phyloP scores from a whole-genome alignment of 2,329 filamentous ascomycete genomes.

The Fusarium domesticum region DNA sequence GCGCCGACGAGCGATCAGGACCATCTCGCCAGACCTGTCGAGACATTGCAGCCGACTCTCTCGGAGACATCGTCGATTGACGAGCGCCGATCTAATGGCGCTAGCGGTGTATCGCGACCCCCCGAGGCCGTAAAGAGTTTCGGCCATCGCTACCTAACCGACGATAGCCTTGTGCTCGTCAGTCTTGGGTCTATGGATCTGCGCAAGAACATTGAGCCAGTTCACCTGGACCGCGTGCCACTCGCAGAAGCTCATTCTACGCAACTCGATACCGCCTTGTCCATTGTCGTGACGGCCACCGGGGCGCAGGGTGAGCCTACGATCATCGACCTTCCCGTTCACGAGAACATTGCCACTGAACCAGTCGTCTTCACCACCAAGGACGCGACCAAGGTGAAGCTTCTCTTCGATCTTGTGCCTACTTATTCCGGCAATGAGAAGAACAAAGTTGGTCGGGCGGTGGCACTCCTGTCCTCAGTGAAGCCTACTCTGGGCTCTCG shows the following conservation, averaged over 20 bases:
- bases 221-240: constrained; percentile 84
- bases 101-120: constrained; percentile 47
- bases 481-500: constrained; percentile 79
- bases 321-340: constrained; percentile 86
- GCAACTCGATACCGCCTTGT: constrained; percentile 89
- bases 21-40: constrained; percentile 17
- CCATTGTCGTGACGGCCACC: constrained; percentile 81
- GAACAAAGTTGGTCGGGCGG: constrained; percentile 82
- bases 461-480: constrained; percentile 82
- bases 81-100: constrained; percentile 54
- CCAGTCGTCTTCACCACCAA: constrained; percentile 84
- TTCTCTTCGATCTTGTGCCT: constrained; percentile 91
- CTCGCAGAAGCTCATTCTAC: constrained; percentile 85
- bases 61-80: constrained; percentile 59
- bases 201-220: constrained; percentile 74
- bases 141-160: constrained; percentile 88
- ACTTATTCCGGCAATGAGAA: constrained; percentile 91
- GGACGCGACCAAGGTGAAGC: constrained; percentile 76
- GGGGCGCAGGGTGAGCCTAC: constrained; percentile 84
- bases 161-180: constrained; percentile 86
- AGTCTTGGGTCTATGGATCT: constrained; percentile 94
- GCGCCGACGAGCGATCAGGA: constrained; percentile 42
- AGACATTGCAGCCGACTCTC: constrained; percentile 20
- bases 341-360: constrained; percentile 90
- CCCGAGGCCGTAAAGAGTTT: constrained; percentile 89